Base-by-base conservation (phyloP, 2,329 filamentous ascomycete species). In the Whalleya microplaca region DNA sequence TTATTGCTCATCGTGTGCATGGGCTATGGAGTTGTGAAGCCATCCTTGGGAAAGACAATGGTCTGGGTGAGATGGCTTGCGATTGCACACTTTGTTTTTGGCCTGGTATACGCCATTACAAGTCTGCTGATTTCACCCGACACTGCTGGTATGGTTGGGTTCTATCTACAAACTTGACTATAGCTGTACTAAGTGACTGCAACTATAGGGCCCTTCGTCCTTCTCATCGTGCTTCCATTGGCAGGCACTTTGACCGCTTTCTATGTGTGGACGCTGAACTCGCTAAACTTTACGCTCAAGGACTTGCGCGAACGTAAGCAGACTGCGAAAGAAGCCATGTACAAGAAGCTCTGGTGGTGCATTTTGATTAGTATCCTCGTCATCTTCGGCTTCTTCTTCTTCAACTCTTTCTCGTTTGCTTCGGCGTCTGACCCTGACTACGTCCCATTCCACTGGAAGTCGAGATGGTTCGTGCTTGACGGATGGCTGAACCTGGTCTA, bases 181-280 rank as follows among this genome's bases (percentile, higher is more conserved):
- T n/a, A 12, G 2, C 8, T 7, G 16, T 37, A n/a, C 44, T 58
- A 64, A 73, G 62, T 65, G 67, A 73, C 62, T 65, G 67, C 45
- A 32, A 20, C 18, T 23, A 4, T 32, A 84, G 94, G 94, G 0
- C 92, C 92, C 1, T 85, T 97, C 48, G 90, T 99, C 3, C 85
- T 99, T 4, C 86, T 99, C 47, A 92, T 99, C 65, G 92, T 99
- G 23, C 83, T 99, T 16, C 95, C 95, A 0, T 83, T 99, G 20
- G 93, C 94, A 2, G 93, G 86, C 45, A 97, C 95, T 0, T 78
- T 99, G 61, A 99, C 95, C 18, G 93, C 91, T 10, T 99, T 99
- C 75, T 99, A 99, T 74, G 91, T 99, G 59, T 99, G 95, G 95
- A 99, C 95, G 0, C 82, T 99, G 63, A 98, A 97, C 78, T 96